phyloP scores from a whole-genome alignment of 257 asterid genomes.

The Solanum ossicruentum region DNA sequence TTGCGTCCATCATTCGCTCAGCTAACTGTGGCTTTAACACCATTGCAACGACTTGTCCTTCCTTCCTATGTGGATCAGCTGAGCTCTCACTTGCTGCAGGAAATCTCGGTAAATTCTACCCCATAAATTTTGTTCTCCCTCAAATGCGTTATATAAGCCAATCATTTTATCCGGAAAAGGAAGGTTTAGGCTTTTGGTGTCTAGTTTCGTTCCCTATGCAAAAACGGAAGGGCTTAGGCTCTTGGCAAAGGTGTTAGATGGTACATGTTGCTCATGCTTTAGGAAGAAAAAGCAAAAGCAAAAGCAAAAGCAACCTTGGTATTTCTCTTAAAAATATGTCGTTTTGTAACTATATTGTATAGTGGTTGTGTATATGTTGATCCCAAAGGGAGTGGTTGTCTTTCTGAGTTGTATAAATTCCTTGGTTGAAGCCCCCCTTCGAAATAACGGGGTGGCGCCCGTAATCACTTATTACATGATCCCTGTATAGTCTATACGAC shows the following conservation, averaged over 20 bases:
- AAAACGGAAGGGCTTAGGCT: neutral
- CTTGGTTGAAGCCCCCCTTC: neutral
- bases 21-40: slow-evolving; percentile 77
- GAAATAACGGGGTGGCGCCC: neutral
- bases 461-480: neutral
- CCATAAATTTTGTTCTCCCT: slow-evolving; percentile 20
- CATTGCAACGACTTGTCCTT: slow-evolving; percentile 71
- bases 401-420: neutral
- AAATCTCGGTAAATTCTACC: slow-evolving; percentile 50
- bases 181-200: neutral
- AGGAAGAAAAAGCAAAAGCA: neutral
- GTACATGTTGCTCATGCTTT: neutral
- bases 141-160: neutral
- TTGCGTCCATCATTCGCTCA: slow-evolving; percentile 90
- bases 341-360: neutral
- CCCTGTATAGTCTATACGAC: neutral
- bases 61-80: slow-evolving; percentile 54
- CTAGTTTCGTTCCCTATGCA: neutral
- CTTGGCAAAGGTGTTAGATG: neutral
- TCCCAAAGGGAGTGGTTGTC: neutral
- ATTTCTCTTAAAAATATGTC: neutral
- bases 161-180: neutral
- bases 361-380: neutral
- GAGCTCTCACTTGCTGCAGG: slow-evolving; percentile 34
- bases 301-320: neutral